phyloP scores from a whole-genome alignment of 129 eudicot species.

The Gnaphalium uliginosum region DNA sequence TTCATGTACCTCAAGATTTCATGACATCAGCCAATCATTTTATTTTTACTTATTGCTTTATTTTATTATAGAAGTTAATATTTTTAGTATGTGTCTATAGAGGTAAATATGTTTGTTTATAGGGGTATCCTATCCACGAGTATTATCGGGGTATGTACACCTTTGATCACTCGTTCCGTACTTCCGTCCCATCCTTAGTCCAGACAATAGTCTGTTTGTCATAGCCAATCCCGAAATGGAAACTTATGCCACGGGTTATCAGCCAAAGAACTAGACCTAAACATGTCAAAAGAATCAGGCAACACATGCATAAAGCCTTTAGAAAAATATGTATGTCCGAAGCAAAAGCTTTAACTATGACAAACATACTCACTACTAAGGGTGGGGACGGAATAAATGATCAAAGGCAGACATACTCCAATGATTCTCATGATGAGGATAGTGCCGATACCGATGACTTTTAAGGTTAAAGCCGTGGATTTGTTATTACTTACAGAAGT shows the following conservation, averaged over 20 bases:
- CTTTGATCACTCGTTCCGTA: too few species aligned
- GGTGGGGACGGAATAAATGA: constrained; percentile 9
- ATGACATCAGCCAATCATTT: too few species aligned
- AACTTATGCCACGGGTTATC: constrained; percentile 27
- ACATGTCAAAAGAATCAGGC: constrained; percentile 26
- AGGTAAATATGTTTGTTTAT: too few species aligned
- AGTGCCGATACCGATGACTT: constrained; percentile 15
- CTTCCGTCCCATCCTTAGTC: constrained; percentile 12
- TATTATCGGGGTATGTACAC: too few species aligned
- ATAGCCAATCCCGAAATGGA: constrained; percentile 23
- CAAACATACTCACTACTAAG: constrained; percentile 16
- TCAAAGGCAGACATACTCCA: too few species aligned
- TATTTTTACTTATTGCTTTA: too few species aligned
- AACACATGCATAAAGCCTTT: constrained; percentile 21
- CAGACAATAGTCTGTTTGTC: too few species aligned
- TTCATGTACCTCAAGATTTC: too few species aligned
- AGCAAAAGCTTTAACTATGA: constrained; percentile 19
- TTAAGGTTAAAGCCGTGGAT: constrained; percentile 13
- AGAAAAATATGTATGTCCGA: constrained; percentile 21
- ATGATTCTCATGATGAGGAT: too few species aligned
- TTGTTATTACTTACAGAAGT: constrained; percentile 26
- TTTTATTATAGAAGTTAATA: too few species aligned
- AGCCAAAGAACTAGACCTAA: constrained; percentile 17
- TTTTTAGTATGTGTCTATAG: too few species aligned
- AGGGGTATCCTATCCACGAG: too few species aligned